These are phyloP conservation scores for Tympanopsis confertula DNA, from an alignment of 2,329 filamentous ascomycete genomes.

Conservation along the genomic window DNA sequence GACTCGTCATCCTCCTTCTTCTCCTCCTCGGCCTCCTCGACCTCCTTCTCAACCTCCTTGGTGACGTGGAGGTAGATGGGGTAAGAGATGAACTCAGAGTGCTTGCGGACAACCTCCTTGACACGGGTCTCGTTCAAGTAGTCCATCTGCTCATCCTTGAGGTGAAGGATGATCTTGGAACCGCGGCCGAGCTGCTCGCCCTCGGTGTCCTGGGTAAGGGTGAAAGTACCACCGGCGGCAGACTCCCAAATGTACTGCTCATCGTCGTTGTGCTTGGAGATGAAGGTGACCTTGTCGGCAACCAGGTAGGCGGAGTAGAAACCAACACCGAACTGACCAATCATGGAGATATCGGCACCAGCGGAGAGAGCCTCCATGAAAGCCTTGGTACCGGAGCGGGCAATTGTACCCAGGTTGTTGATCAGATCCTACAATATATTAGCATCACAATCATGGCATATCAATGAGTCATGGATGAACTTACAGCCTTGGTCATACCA, in stretches of 20 bases:
- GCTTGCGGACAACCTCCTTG: conserved; percentile 99
- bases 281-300: conserved; percentile 85
- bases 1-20: conserved; percentile 60
- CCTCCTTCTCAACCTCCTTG: conserved; percentile 99
- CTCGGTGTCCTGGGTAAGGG: conserved; percentile 78
- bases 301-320: conserved; percentile 99
- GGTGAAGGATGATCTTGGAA: conserved; percentile 94
- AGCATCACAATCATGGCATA: conserved; percentile 19
- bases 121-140: conserved; percentile 98
- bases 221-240: conserved; percentile 93
- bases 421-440: conserved; percentile 65
- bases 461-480: conserved; percentile 22
- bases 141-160: conserved; percentile 98
- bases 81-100: conserved; percentile 99
- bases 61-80: conserved; percentile 99
- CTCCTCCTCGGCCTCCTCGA: conserved; percentile 88
- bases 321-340: conserved; percentile 99
- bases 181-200: conserved; percentile 85
- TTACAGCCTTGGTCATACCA: conserved; percentile 99
- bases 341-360: conserved; percentile 99
- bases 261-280: conserved; percentile 99
- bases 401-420: conserved; percentile 99
- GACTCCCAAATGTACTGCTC: conserved; percentile 99
- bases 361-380: conserved; percentile 98
- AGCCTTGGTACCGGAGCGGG: conserved; percentile 98